Base-by-base conservation (phyloP, 106 monocot genomes). In the Apostasia shenzhenica region DNA sequence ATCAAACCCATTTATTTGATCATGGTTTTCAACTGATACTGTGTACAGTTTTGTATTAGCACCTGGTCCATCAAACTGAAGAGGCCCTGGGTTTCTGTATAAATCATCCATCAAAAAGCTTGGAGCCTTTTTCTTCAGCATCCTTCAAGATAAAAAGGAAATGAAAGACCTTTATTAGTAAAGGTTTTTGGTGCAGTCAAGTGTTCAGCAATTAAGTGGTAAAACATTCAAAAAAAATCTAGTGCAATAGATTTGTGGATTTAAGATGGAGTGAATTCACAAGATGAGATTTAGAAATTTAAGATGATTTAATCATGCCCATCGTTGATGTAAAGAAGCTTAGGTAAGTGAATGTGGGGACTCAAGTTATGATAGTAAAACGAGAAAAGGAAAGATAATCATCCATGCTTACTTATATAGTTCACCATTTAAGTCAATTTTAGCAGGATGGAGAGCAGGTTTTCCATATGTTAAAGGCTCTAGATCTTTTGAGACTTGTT, bases 41-140 rank as follows among this genome's bases (percentile, higher is more conserved):
- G 84, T 78, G 14, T 78, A 58, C 1, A 86, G 40, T 78, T 86
- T 87, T 0, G 55, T 59, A 69, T 94, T 82, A 41, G 65, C 60
- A 42, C 84, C 84, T 1, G 84, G 78, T 10, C 94, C 94, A 7
- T 87, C 84, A 70, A 84, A 94, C 54, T 94, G 94, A 65, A 94
- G 68, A 26, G 90, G 90, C 7, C 94, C 94, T 14, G 90, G 84
- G 66, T 90, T 90, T 81, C 87, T 77, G 73, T 94, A 94, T 12
- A 82, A 50, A 45, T 94, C 94, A 59, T 90, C 84, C 77, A 87
- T 70, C 59, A 94, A 60, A 70, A 84, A 84, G 10, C 62, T 82
- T 1, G 61, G 14, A 56, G 56, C 8, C 14, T 50, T 50, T 50
- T 50, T 4, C 50, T 50, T 50, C 50, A 50, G 50, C 50, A 5